Percentiles rank a stretch among this genome's conserved stretches.
phyloP scores from a whole-genome alignment of 2,329 filamentous ascomycete genomes.

The Apiospora rasikravindrae region DNA sequence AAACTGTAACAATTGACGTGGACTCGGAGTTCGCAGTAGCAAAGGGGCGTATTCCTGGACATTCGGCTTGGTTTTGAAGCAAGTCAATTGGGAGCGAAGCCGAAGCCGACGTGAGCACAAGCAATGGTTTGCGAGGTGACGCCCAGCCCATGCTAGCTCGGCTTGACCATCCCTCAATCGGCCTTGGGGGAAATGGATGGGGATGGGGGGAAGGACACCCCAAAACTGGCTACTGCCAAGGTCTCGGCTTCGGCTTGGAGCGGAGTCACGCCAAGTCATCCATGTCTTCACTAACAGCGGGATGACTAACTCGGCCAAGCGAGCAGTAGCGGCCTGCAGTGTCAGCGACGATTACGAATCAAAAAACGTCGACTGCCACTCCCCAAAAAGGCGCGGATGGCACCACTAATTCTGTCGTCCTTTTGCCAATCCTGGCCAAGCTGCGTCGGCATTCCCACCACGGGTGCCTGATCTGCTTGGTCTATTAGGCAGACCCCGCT shows the following conservation, averaged over 20 bases:
- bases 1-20: neutral
- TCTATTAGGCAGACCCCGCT: neutral
- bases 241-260: constrained; percentile 14
- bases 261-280: neutral
- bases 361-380: neutral
- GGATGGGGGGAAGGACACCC: neutral
- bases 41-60: neutral
- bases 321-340: neutral
- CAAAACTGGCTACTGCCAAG: neutral
- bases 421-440: neutral
- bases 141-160: neutral
- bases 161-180: neutral
- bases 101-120: neutral
- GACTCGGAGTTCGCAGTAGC: neutral
- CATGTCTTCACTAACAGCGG: neutral
- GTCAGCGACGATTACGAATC: neutral
- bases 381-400: neutral
- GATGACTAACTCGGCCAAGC: constrained; percentile 9
- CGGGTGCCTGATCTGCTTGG: neutral
- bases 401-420: neutral
- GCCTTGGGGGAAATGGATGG: too few relatives aligned
- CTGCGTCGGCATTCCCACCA: neutral
- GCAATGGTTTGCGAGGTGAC: neutral
- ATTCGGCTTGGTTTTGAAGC: neutral
- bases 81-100: neutral